Conservation (phyloP, 2,329 filamentous ascomycete species). For the Trichoderma sp. region DNA sequence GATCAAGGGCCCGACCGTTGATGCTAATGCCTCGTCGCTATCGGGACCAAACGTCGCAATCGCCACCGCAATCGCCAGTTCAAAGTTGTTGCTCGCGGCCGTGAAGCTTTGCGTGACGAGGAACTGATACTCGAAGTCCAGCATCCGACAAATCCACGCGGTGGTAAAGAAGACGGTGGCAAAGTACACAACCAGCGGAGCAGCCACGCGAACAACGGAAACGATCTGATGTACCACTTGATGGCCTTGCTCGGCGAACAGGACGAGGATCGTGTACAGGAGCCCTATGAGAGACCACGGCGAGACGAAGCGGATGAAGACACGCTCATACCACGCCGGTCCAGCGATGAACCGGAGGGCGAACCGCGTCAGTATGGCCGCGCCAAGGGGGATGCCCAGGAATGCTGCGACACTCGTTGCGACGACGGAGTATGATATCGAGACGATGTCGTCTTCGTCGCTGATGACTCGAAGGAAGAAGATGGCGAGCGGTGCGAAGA, state of each 20-base stretch:
- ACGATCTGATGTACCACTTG: constrained; percentile 82
- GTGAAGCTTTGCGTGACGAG: constrained; percentile 81
- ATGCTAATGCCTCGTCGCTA: constrained; percentile 78
- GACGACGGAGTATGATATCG: constrained; percentile 64
- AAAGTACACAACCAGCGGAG: constrained; percentile 83
- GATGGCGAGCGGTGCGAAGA: constrained; percentile 70
- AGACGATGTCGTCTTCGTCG: constrained; percentile 40
- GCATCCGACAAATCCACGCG: constrained; percentile 59
- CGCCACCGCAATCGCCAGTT: constrained; percentile 85
- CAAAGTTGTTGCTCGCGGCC: constrained; percentile 90
- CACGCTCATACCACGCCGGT: constrained; percentile 63
- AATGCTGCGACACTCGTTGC: constrained; percentile 84
- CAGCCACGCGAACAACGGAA: constrained; percentile 77
- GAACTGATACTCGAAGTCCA: constrained; percentile 74
- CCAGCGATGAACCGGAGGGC: constrained; percentile 57
- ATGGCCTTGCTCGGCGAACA: constrained; percentile 80
- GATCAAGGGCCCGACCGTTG: constrained; percentile 82
- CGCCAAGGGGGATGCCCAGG: constrained; percentile 78
- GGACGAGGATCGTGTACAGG: constrained; percentile 81
- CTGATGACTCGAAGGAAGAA: constrained; percentile 73
- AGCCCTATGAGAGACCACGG: constrained; percentile 82
- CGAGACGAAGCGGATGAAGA: constrained; percentile 69
- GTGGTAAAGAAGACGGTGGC: constrained; percentile 72
- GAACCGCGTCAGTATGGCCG: constrained; percentile 76
- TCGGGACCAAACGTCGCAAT: constrained; percentile 77